Conservation (phyloP, 495 filamentous ascomycete genomes). For the Podospora anserina region DNA sequence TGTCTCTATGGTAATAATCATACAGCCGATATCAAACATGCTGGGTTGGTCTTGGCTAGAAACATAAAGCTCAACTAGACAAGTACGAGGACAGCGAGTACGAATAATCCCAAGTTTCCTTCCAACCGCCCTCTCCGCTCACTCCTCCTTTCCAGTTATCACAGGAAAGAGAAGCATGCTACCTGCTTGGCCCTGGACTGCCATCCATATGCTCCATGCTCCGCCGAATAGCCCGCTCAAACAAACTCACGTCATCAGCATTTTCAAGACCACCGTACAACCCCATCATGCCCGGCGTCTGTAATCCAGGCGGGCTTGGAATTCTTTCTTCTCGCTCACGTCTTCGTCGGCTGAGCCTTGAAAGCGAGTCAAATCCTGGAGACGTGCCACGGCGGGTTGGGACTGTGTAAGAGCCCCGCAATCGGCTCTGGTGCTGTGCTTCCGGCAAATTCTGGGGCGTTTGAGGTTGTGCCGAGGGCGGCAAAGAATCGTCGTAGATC, state of each 20-base stretch:
- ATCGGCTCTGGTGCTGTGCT: slow-evolving; percentile 46
- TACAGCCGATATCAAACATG: not conserved
- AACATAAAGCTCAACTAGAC: not conserved
- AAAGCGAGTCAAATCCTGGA: not conserved
- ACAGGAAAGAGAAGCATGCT: not conserved
- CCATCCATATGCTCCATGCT: not conserved
- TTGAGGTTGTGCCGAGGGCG: slow-evolving; percentile 51
- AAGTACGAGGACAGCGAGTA: not conserved
- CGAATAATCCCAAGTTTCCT: not conserved
- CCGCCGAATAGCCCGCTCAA: slow-evolving; percentile 25
- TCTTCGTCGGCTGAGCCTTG: not conserved
- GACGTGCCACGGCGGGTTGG: slow-evolving; percentile 26
- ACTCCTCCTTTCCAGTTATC: not conserved
- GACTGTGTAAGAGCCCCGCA: slow-evolving; percentile 46
- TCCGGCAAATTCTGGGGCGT: slow-evolving; percentile 55
- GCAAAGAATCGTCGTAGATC: slow-evolving; percentile 52
- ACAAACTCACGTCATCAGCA: slow-evolving; percentile 39
- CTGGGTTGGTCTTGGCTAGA: not conserved
- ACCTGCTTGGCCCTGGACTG: not conserved
- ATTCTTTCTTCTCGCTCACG: slow-evolving; percentile 8
- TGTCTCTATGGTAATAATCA: not conserved
- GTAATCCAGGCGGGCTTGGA: slow-evolving; percentile 36
- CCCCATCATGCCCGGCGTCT: slow-evolving; percentile 39
- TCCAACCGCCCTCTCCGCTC: not conserved
- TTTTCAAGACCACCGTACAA: slow-evolving; percentile 50